Evolutionary conservation across 768 basidiomycete species (phyloP), one percentile per base, ranked within the genome.

Genomic region (Pholiota molesta): DNA sequence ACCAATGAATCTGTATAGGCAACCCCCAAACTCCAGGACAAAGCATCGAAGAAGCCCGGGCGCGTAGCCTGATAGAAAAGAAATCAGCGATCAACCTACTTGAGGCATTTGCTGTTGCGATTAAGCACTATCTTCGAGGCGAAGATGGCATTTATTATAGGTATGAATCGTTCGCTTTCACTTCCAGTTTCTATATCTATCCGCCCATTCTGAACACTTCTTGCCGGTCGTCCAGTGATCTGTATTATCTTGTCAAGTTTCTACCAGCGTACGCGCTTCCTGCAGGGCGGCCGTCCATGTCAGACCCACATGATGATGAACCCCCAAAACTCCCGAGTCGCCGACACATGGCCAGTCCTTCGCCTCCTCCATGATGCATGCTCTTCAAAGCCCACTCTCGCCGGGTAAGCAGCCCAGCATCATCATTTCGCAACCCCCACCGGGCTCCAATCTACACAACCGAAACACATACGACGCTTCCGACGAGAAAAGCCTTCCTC

Each of bases 61-160:
- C 83, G 2, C 81, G 83, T 11, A 73, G 78, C 0, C 68, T 89
- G 55, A 71, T 91, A 54, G 89, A 90, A 70, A 89, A 88, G 71
- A 90, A 90, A 75, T 83, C 89, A 0, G 79, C 82, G 0, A 81
- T 91, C 62, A 90, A 90, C 68, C 78, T 90, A 13, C 69, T 89
- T 17, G 88, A 88, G 70, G 88, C 86, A 1, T 90, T 81, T 63
- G 80, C 81, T 2, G 84, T 90, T 39, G 81, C 89, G 3, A 77
- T 88, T 17, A 90, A 90, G 71, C 89, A 90, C 70, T 91, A 90
- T 69, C 74, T 89, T 17, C 79, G 89, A 42, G 87, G 86, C n/a
- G 80, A 81, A 64, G 81, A 81, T 63, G 79, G 80, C 1, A 79
- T 81, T 59, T 77, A 84, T 63, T 81, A 83, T 64, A 59, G 75